phyloP scores from a whole-genome alignment of 441 rosid genomes.

The Adansonia grandidieri region DNA sequence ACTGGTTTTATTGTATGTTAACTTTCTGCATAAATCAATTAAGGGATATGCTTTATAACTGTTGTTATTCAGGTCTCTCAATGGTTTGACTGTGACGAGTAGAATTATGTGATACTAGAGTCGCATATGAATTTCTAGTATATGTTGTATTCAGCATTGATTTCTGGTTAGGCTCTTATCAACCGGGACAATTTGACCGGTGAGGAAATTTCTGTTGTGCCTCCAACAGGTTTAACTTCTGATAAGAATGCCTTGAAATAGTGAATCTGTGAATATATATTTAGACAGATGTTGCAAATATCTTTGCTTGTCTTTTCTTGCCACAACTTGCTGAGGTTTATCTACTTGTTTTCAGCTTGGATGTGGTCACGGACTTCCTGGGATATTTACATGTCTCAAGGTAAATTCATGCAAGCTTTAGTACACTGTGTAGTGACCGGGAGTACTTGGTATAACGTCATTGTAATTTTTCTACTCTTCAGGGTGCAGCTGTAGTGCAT shows the following conservation, averaged over 20 bases:
- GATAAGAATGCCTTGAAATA: not conserved
- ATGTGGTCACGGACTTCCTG: constrained; percentile 93
- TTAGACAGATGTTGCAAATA: not conserved
- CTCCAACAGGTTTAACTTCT: not conserved
- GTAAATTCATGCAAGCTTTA: constrained; percentile 38
- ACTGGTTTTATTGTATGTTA: not conserved
- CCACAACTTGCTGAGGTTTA: constrained; percentile 26
- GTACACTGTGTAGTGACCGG: not conserved
- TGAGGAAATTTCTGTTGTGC: not conserved
- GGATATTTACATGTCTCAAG: constrained; percentile 74
- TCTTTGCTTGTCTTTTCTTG: constrained; percentile 22
- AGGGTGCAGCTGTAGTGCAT: constrained; percentile 74
- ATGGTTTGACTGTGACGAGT: constrained; percentile 2
- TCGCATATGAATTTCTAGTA: not conserved
- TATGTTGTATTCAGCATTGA: not conserved
- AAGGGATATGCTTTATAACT: not conserved
- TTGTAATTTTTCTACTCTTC: constrained; percentile 25
- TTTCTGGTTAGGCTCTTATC: not conserved
- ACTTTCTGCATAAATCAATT: constrained; percentile 1
- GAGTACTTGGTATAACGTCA: not conserved
- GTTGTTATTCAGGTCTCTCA: not conserved
- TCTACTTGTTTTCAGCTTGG: constrained; percentile 68
- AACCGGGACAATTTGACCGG: not conserved
- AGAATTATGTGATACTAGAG: not conserved
- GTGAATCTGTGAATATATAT: constrained; percentile 12